Evolutionary conservation across 1,284 basidiomycete species (phyloP).

Genomic region (Marasmius sp.): DNA sequence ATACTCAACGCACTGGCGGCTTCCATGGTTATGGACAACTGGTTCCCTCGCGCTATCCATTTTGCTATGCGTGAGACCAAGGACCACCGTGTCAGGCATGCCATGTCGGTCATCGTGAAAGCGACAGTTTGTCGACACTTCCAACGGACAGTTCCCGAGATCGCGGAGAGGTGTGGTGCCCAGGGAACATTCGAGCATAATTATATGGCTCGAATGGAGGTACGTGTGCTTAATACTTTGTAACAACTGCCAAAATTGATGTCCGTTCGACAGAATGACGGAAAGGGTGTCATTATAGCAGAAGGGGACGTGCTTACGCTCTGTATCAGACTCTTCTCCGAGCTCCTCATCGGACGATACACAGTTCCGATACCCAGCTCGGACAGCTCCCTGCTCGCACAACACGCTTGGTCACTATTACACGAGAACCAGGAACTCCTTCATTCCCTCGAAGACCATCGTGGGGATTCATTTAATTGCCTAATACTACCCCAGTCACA

Average conservation of each 20-base stretch:
- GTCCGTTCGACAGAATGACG: conserved; percentile 40
- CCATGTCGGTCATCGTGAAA: conserved; percentile 49
- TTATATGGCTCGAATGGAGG: conserved; percentile 50
- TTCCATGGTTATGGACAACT: conserved; percentile 44
- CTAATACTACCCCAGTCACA: conserved; percentile 51
- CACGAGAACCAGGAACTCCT: conserved; percentile 42
- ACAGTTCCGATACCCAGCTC: conserved; percentile 39
- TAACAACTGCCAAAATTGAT: conserved; percentile 33
- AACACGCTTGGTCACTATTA: conserved; percentile 41
- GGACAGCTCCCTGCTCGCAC: conserved; percentile 43
- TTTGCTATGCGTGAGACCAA: conserved; percentile 31
- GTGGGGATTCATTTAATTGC: conserved; percentile 44
- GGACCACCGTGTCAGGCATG: conserved; percentile 45
- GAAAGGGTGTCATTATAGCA: conserved; percentile 49
- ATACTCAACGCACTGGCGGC: conserved; percentile 46
- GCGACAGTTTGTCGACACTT: conserved; percentile 50
- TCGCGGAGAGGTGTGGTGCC: conserved; percentile 54
- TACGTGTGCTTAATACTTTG: conserved; percentile 33
- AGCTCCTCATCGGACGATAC: conserved; percentile 47
- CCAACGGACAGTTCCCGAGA: conserved; percentile 43
- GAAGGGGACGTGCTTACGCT: conserved; percentile 55
- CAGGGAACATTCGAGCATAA: conserved; percentile 58
- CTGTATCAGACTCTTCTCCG: conserved; percentile 53
- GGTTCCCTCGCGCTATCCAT: conserved; percentile 38
- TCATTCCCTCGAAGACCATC: conserved; percentile 38